Base-by-base conservation (phyloP, 345 rosid species). In the Pistacia vera region DNA sequence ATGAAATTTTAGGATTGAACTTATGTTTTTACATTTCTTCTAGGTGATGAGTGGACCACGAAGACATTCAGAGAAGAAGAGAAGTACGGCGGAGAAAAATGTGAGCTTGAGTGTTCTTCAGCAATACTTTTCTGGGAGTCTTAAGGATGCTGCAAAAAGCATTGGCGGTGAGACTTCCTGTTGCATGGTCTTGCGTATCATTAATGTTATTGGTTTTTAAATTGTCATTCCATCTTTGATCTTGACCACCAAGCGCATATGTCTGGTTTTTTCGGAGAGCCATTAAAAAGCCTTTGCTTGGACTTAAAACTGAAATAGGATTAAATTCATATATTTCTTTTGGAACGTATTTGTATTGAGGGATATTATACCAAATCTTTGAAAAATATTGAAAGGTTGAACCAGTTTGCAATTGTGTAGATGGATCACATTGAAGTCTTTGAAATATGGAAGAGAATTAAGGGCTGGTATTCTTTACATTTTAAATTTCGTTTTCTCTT, bases 121-220 rank as follows among this genome's bases (percentile, higher is more conserved):
- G 83, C 95, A 91, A 75, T 89, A 94, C 80, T 94, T 94, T 81
- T 88, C 97, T 20, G 97, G 98, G 78, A 94, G 97, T 84, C 85
- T 94, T 67, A 94, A 94, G 83, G 95, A 91, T 86, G 98, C 98
- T 81, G 97, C 98, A 54, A 94, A 92, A 87, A 87, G 93, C 83
- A 90, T 94, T 78, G 93, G 98, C n/a, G 97, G 98, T 94, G 80
- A 90, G 91, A 68, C 33, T 78, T 56, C 17, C 56, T 74, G 61
- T 74, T 57, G 33, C 55, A 25, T 57, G 6, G 58, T 60, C 58
- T 54, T 41, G 36, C 22, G 8, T 41, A 44, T 59, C 8, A 11
- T 70, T 44, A 41, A 44, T 59, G 36, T 3, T 59, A 59, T 22
- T 71, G 65, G 46, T 56, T 17, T 36, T 57, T 70, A 16, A 36